phyloP scores from a whole-genome alignment of 169 alveolate species.

The Sarcocystis neurona region DNA sequence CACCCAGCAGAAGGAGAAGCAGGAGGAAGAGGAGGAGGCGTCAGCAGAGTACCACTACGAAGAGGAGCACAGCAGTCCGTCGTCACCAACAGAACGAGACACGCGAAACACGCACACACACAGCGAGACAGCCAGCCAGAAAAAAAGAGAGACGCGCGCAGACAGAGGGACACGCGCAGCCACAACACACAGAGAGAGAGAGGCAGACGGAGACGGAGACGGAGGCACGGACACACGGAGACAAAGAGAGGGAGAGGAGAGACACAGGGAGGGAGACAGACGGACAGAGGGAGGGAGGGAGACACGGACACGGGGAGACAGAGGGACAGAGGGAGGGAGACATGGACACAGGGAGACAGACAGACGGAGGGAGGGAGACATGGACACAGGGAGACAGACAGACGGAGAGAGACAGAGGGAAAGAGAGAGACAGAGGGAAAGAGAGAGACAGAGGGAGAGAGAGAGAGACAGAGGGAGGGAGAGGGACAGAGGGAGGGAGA shows the following conservation, averaged over 20 bases:
- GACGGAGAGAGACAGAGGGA: not conserved
- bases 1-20: not conserved
- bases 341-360: not conserved
- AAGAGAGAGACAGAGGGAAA: not conserved
- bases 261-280: not conserved
- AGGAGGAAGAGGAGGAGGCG: not conserved
- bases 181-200: not conserved
- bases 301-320: not conserved
- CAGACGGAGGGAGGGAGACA: not conserved
- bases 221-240: no score
- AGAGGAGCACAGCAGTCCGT: no score
- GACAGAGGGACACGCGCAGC: not conserved
- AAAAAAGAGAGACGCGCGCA: not conserved
- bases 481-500: not conserved
- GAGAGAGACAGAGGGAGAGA: not conserved
- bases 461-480: not conserved
- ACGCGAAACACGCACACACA: not conserved
- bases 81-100: not conserved
- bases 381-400: not conserved
- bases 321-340: not conserved
- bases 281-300: not conserved
- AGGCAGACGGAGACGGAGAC: no score
- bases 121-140: not conserved
- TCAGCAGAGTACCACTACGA: no score
- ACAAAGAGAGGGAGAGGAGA: not conserved